Conservation (phyloP, 2,329 filamentous ascomycete genomes). For the Monosporascus cannonballus region DNA sequence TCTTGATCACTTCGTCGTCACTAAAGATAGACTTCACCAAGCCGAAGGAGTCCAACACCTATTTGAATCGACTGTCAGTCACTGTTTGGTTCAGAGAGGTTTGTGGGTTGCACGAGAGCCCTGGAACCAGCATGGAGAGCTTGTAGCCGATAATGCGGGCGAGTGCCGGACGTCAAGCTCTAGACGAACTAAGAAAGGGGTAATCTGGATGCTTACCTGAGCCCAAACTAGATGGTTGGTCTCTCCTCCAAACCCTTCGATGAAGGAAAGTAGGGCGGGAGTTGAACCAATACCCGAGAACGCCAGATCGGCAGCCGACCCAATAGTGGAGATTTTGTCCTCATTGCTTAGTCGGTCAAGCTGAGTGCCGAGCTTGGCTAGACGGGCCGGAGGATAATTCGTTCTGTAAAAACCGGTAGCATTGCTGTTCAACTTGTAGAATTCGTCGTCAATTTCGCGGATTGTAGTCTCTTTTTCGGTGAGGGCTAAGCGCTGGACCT, state of each 20-base stretch:
- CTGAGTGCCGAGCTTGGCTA: conserved; percentile 73
- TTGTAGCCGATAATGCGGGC: too few species aligned
- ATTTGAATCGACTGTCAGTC: neutral
- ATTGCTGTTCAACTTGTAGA: conserved; percentile 91
- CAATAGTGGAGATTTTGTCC: conserved; percentile 90
- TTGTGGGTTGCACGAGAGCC: too few species aligned
- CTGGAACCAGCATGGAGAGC: too few species aligned
- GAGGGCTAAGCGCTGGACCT: conserved; percentile 60
- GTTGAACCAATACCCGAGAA: conserved; percentile 82
- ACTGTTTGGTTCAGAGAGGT: neutral
- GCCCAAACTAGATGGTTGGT: conserved; percentile 84
- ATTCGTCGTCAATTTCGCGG: conserved; percentile 65
- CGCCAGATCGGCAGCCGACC: conserved; percentile 83
- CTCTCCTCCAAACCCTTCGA: conserved; percentile 79
- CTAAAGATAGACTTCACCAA: conserved; percentile 81
- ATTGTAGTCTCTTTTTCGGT: conserved; percentile 73
- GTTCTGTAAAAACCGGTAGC: conserved; percentile 87
- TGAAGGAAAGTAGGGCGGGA: conserved; percentile 71
- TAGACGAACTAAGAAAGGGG: neutral
- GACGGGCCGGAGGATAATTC: conserved; percentile 80
- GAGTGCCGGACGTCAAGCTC: too few species aligned
- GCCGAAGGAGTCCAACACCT: conserved; percentile 58
- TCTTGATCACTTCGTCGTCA: conserved; percentile 64
- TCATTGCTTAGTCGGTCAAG: conserved; percentile 71
- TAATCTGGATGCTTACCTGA: conserved; percentile 46